Evolutionary conservation across 2,329 filamentous ascomycete genomes (phyloP).

Genomic region (Cercospora nicotianae): DNA sequence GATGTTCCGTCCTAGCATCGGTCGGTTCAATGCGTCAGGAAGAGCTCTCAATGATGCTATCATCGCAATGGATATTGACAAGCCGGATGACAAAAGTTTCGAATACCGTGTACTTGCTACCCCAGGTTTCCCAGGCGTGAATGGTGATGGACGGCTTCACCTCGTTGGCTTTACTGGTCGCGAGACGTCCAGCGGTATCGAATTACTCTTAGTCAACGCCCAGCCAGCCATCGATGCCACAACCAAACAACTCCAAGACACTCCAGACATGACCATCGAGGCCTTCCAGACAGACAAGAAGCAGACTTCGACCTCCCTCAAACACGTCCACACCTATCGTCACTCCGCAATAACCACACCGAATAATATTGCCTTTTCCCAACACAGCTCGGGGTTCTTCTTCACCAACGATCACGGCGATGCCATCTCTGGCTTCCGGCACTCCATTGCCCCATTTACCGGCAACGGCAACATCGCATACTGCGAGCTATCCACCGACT

Average conservation of each 20-base stretch:
- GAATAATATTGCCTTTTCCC: conserved; percentile 26
- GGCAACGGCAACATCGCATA: conserved; percentile 26
- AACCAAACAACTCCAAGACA: conserved; percentile 20
- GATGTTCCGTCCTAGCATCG: conserved; percentile 10
- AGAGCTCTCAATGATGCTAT: conserved; percentile 25
- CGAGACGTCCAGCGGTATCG: conserved; percentile 11
- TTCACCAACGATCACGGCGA: conserved; percentile 31
- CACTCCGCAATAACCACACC: conserved; percentile 25
- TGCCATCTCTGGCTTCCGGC: conserved; percentile 18
- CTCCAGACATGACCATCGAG: conserved; percentile 28
- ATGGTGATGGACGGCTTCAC: conserved; percentile 23
- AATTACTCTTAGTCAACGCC: conserved; percentile 25
- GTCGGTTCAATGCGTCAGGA: conserved; percentile 24
- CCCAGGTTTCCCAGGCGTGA: conserved; percentile 17
- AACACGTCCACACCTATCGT: conserved; percentile 19
- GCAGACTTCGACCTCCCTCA: conserved; percentile 9
- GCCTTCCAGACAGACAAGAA: conserved; percentile 17
- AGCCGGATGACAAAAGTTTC: conserved; percentile 23
- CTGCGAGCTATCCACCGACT: conserved; percentile 7
- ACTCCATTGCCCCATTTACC: conserved; percentile 22
- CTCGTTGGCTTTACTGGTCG: conserved; percentile 25
- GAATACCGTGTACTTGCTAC: conserved; percentile 22
- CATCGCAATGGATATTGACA: conserved; percentile 28
- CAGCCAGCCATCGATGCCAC: conserved; percentile 19
- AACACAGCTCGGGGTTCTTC: conserved; percentile 19